Evolutionary conservation across 768 basidiomycete genomes (phyloP).

Genomic region (Agrocybe praecox): DNA sequence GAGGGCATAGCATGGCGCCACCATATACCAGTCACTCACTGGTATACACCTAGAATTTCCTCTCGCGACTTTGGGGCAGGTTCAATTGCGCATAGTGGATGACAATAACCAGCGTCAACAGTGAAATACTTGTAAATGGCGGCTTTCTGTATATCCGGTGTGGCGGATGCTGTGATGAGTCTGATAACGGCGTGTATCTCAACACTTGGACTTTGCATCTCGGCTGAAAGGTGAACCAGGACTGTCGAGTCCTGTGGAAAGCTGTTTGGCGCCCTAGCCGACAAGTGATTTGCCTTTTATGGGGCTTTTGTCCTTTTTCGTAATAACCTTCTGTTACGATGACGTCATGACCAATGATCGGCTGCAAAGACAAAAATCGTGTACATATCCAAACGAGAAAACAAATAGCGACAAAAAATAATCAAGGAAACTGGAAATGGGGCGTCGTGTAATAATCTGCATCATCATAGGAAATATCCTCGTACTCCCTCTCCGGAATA

Average conservation of each 20-base stretch:
- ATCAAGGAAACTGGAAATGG: background rate
- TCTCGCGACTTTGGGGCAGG: slow-evolving; percentile 48
- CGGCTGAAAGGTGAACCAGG: slow-evolving; percentile 9
- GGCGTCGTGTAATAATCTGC: background rate
- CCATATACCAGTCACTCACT: slow-evolving; percentile 31
- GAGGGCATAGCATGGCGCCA: background rate
- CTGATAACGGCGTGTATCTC: slow-evolving; percentile 46
- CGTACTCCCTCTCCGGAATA: background rate
- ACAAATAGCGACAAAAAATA: background rate
- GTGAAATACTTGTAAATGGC: slow-evolving; percentile 49
- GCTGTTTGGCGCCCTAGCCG: background rate
- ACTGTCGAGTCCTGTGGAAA: too few relatives aligned
- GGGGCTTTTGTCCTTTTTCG: background rate
- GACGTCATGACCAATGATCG: background rate
- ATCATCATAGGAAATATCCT: too few relatives aligned
- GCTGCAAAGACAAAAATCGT: background rate
- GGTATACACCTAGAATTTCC: slow-evolving; percentile 53
- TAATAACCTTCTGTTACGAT: background rate
- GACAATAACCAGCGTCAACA: slow-evolving; percentile 51
- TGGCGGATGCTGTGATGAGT: slow-evolving; percentile 41
- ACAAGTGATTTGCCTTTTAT: background rate
- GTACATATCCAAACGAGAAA: background rate
- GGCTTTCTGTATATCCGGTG: slow-evolving; percentile 46
- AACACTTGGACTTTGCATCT: slow-evolving; percentile 54
- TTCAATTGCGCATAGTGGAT: slow-evolving; percentile 51